A percentile compares a stretch with the other conserved stretches of the same genome.
Evolutionary conservation across 2,329 filamentous ascomycete genomes (phyloP).

Genomic region (Catunica adiposa): DNA sequence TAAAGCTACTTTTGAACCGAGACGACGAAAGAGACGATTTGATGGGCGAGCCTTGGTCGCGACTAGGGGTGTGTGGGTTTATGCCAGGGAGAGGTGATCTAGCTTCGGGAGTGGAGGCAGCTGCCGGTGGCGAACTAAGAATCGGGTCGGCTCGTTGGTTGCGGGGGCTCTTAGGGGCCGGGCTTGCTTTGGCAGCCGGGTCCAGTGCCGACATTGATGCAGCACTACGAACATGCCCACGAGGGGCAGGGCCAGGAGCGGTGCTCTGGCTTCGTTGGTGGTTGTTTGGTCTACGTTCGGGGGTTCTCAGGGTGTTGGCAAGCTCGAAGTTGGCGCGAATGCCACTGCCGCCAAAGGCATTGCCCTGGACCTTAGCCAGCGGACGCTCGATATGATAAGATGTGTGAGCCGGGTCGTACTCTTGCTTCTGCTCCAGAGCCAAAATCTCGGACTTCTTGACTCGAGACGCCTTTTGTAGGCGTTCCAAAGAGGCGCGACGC

Average conservation of each 20-base stretch:
- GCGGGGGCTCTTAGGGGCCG: constrained; percentile 1
- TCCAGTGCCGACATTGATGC: constrained; percentile 17
- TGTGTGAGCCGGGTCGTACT: constrained; percentile 71
- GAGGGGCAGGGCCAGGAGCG: constrained; percentile 7
- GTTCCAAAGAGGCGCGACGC: constrained; percentile 83
- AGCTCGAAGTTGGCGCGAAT: constrained; percentile 29
- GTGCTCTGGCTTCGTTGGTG: constrained; percentile 34
- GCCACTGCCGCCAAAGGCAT: constrained; percentile 45
- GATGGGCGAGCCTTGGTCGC: constrained; percentile 58
- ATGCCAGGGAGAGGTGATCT: constrained; percentile 16
- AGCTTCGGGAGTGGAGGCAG: constrained; percentile 10
- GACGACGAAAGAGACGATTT: constrained; percentile 72
- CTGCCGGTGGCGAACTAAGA: constrained; percentile 8
- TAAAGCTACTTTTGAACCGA: constrained; percentile 50
- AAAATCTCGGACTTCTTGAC: constrained; percentile 98
- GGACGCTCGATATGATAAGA: constrained; percentile 62
- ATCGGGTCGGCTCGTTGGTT: constrained; percentile 5
- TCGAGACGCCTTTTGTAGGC: constrained; percentile 80
- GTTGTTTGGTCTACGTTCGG: constrained; percentile 21
- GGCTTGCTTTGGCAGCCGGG: background rate
- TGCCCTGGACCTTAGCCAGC: constrained; percentile 59
- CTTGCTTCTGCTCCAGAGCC: constrained; percentile 76
- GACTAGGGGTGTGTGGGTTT: constrained; percentile 41
- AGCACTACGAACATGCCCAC: constrained; percentile 15
- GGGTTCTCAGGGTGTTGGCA: constrained; percentile 19